phyloP scores from a whole-genome alignment of 2,329 filamentous ascomycete genomes.

The Corynespora cassiicola region DNA sequence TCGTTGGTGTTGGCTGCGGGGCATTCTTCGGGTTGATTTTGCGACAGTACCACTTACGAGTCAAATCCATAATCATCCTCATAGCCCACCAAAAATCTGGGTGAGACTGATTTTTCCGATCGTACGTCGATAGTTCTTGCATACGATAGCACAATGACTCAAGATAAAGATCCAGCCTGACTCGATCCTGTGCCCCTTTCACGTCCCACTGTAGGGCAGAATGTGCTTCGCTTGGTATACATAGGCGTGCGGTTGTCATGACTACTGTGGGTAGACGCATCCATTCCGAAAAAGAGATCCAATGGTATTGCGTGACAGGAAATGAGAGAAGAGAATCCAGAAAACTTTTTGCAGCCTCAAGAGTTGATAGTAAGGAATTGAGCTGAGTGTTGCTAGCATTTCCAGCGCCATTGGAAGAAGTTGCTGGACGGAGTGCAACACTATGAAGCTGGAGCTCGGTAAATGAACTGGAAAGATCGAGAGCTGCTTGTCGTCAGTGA shows the following conservation, averaged over 20 bases:
- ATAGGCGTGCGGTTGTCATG: constrained; percentile 34
- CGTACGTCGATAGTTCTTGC: constrained; percentile 33
- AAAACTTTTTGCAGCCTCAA: constrained; percentile 70
- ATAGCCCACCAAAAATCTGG: constrained; percentile 40
- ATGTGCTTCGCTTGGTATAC: constrained; percentile 33
- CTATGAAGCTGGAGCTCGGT: constrained; percentile 35
- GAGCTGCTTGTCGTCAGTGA: constrained; percentile 20
- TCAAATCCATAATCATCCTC: constrained; percentile 36
- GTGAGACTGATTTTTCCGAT: constrained; percentile 28
- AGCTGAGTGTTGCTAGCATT: constrained; percentile 21
- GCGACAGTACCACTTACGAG: constrained; percentile 34
- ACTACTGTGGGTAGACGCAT: constrained; percentile 38
- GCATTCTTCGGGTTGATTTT: constrained; percentile 23
- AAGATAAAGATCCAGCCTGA: constrained; percentile 38
- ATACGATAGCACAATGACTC: constrained; percentile 43
- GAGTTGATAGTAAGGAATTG: constrained; percentile 28
- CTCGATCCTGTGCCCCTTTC: constrained; percentile 37
- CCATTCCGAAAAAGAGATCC: constrained; percentile 42
- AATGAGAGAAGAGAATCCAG: constrained; percentile 75
- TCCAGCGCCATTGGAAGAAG: constrained; percentile 1
- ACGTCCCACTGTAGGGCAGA: constrained; percentile 35
- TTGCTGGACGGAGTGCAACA: constrained; percentile 25
- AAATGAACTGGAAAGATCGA: constrained; percentile 34
- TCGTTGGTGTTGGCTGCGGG: constrained; percentile 2
- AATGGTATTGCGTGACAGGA: constrained; percentile 61